phyloP scores from a whole-genome alignment of 1,139 yeast genomes.

The Lodderomyces jiufengensis region DNA sequence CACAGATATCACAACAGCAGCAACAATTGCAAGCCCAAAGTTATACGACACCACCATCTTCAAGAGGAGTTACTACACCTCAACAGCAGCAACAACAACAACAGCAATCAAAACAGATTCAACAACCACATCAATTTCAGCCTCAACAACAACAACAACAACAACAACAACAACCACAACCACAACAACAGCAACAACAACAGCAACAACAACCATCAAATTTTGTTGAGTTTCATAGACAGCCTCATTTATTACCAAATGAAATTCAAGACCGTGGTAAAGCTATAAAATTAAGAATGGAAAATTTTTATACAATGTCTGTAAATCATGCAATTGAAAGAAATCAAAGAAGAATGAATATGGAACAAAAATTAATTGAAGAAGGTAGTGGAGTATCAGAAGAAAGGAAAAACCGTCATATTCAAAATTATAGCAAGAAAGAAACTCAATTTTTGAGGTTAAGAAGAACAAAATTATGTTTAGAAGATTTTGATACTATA shows the following conservation, averaged over 20 bases:
- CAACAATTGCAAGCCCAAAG: conserved; percentile 3
- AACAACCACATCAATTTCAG: too few relatives aligned
- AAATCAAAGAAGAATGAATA: conserved; percentile 70
- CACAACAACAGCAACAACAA: conserved; percentile 1
- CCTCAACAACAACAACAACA: conserved; percentile 7
- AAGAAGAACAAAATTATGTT: conserved; percentile 67
- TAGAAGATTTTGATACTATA: conserved; percentile 75
- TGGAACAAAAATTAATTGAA: conserved; percentile 63
- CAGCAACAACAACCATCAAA: conserved; percentile 17
- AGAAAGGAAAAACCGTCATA: conserved; percentile 70
- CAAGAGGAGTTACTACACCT: too few relatives aligned
- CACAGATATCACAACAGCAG: conserved; percentile 6
- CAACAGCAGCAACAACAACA: conserved; percentile 9
- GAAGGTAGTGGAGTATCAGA: conserved; percentile 62
- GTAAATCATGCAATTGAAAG: conserved; percentile 79
- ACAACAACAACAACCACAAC: conserved; percentile 11
- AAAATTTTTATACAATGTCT: conserved; percentile 71
- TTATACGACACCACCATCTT: too few relatives aligned
- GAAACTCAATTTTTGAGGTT: conserved; percentile 75
- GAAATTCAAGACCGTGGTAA: conserved; percentile 71
- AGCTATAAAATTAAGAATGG: conserved; percentile 66
- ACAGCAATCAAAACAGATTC: conserved; percentile 9
- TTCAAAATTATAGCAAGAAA: conserved; percentile 66
- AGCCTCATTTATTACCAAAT: conserved; percentile 72
- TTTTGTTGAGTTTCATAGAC: conserved; percentile 78